Evolutionary conservation across 1,284 basidiomycete genomes (phyloP).

Genomic region (Peniophora sp.): DNA sequence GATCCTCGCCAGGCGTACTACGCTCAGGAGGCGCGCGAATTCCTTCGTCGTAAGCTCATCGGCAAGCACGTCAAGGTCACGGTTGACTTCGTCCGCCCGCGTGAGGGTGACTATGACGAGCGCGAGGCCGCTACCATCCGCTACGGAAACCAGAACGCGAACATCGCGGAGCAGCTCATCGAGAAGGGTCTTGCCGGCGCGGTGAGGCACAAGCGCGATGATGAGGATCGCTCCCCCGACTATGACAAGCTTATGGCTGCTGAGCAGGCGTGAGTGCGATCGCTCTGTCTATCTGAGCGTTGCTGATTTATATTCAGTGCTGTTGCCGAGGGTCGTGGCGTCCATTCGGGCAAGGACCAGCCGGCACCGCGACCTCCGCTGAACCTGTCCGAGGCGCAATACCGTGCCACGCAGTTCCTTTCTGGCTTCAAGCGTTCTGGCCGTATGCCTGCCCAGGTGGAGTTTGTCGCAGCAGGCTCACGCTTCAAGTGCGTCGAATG

Average conservation of each 20-base stretch:
- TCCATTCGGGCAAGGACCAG: slow-evolving; percentile 91
- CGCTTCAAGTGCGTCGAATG: slow-evolving; percentile 71
- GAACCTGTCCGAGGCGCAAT: slow-evolving; percentile 82
- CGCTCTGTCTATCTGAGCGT: neutral
- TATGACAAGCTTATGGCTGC: slow-evolving; percentile 94
- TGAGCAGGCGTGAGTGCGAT: slow-evolving; percentile 69
- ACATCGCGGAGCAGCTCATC: slow-evolving; percentile 87
- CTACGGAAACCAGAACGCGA: slow-evolving; percentile 73
- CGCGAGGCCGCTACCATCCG: slow-evolving; percentile 86
- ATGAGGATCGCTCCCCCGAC: slow-evolving; percentile 91
- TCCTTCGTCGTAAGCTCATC: slow-evolving; percentile 84
- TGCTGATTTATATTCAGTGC: slow-evolving; percentile 43
- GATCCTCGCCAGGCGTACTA: slow-evolving; percentile 88
- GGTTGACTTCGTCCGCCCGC: slow-evolving; percentile 87
- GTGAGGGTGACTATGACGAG: slow-evolving; percentile 90
- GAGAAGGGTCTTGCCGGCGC: slow-evolving; percentile 90
- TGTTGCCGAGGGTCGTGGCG: slow-evolving; percentile 70
- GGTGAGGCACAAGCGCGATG: slow-evolving; percentile 88
- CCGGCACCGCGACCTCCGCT: slow-evolving; percentile 61
- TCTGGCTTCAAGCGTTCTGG: slow-evolving; percentile 90
- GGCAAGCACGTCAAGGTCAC: slow-evolving; percentile 83
- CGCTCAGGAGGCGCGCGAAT: slow-evolving; percentile 88
- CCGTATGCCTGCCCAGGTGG: slow-evolving; percentile 78
- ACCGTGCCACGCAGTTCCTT: slow-evolving; percentile 79
- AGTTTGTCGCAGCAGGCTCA: slow-evolving; percentile 90